A percentile compares a stretch with the other conserved stretches of the same genome.
Conservation (phyloP, 352 stramenopile species). For the Phytophthora podocarpi region DNA sequence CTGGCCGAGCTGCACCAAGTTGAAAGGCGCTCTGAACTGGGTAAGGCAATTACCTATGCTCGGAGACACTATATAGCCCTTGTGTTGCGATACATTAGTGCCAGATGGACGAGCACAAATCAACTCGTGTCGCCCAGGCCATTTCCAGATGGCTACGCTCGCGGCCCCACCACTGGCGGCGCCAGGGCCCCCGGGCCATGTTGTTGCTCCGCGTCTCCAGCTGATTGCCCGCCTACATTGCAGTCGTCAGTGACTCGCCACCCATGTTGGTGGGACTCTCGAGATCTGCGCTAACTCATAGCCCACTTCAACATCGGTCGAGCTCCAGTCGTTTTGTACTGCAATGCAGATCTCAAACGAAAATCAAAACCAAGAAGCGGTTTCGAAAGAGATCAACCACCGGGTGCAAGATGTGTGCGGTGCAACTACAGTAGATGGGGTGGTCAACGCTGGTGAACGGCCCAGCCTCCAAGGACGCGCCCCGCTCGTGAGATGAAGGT, state of each 20-base stretch:
- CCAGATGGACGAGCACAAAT: constrained; percentile 32
- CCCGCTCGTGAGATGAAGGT: too few relatives aligned
- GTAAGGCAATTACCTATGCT: constrained; percentile 15
- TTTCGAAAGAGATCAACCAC: constrained; percentile 4
- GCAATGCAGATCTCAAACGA: constrained; percentile 9
- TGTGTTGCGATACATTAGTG: constrained; percentile 12
- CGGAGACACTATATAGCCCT: constrained; percentile 12
- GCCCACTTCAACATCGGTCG: constrained; percentile 12
- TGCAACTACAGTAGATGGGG: constrained; percentile 21
- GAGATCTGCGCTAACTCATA: constrained; percentile 20
- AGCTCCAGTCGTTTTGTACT: constrained; percentile 8
- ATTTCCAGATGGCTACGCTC: constrained; percentile 20
- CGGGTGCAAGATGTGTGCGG: constrained; percentile 2
- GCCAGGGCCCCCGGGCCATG: constrained; percentile 15
- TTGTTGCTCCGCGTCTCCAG: constrained; percentile 17
- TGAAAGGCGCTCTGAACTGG: constrained; percentile 9
- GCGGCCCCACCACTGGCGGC: too few relatives aligned
- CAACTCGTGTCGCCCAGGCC: constrained; percentile 23
- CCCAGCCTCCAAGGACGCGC: too few relatives aligned
- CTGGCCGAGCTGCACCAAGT: constrained; percentile 5
- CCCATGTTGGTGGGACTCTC: neutral
- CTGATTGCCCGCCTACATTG: constrained; percentile 10
- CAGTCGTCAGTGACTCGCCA: too few relatives aligned
- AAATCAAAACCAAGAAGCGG: constrained; percentile 13
- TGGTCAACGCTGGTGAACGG: too few relatives aligned